phyloP scores from a whole-genome alignment of 805 yeast genomes.

The Candida insectorum region DNA sequence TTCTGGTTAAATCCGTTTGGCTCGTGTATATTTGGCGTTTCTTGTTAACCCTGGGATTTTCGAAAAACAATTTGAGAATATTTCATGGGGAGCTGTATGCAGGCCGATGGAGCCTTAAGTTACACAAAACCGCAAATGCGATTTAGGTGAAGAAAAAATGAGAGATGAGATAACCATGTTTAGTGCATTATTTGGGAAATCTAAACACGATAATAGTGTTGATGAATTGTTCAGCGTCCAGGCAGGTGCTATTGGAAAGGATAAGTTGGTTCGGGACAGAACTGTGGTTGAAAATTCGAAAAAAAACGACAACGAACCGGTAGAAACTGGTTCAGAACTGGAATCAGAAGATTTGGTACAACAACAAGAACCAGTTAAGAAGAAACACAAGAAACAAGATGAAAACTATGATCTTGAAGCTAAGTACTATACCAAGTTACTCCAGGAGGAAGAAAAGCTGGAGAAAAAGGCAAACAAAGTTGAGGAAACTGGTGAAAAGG shows the following conservation, averaged over 20 bases:
- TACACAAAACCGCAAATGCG: too few relatives aligned
- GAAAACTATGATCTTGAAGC: slow-evolving; percentile 51
- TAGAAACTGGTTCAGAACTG: slow-evolving; percentile 24
- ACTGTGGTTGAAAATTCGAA: slow-evolving; percentile 18
- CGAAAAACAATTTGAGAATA: too few relatives aligned
- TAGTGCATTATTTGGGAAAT: slow-evolving; percentile 29
- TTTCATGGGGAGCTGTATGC: too few relatives aligned
- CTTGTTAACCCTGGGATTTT: too few relatives aligned
- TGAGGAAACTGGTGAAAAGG: slow-evolving; percentile 6
- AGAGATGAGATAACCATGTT: slow-evolving; percentile 37
- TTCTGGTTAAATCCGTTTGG: too few relatives aligned
- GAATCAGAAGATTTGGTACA: slow-evolving; percentile 20
- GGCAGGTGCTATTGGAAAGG: slow-evolving; percentile 41
- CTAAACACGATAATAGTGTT: slow-evolving; percentile 27
- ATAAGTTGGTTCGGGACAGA: slow-evolving; percentile 23
- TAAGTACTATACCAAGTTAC: slow-evolving; percentile 49
- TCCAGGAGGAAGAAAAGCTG: slow-evolving; percentile 24
- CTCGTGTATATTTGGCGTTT: too few relatives aligned
- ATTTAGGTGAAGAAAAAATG: too few relatives aligned
- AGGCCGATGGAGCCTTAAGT: too few relatives aligned
- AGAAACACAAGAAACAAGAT: slow-evolving; percentile 16
- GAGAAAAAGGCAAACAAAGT: slow-evolving; percentile 5
- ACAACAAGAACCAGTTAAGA: slow-evolving; percentile 27
- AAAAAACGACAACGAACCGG: slow-evolving; percentile 7
- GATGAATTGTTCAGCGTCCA: slow-evolving; percentile 23